Percentiles rank a stretch among this genome's conserved stretches.
These are phyloP conservation scores for Penicillium sp. DNA, from an alignment of 2,329 filamentous ascomycete genomes.

Conservation along the genomic window DNA sequence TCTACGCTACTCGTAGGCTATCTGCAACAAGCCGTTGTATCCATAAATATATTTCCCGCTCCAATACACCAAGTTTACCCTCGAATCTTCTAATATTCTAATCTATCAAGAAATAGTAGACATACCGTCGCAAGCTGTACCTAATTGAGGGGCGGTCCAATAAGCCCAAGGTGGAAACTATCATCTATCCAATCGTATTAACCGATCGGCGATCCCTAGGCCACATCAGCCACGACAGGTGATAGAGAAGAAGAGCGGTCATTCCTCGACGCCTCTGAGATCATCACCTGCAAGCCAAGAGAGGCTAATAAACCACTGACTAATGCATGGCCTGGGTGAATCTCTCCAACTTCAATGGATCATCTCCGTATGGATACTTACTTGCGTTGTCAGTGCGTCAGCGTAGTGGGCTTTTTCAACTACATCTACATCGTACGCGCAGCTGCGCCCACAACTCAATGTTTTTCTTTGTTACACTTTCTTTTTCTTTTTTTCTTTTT, in stretches of 20 bases:
- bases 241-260: neutral
- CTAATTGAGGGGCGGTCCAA: conserved; percentile 11
- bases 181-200: conserved; percentile 1
- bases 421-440: neutral
- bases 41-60: neutral
- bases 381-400: neutral
- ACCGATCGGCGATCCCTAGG: conserved; percentile 15
- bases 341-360: neutral
- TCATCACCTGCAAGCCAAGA: conserved; percentile 15
- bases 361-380: neutral
- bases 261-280: conserved; percentile 12
- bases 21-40: neutral
- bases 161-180: neutral
- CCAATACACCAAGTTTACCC: neutral
- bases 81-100: neutral
- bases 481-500: neutral
- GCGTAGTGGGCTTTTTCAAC: neutral
- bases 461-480: neutral
- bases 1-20: neutral
- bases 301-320: conserved; percentile 2
- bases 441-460: neutral
- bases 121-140: neutral
- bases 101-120: neutral
- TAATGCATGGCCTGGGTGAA: neutral
- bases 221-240: conserved; percentile 6